A percentile compares a stretch with the other conserved stretches of the same genome.
Evolutionary conservation across 306 rosid species (phyloP).

Genomic region (Astragalus membranaceus): DNA sequence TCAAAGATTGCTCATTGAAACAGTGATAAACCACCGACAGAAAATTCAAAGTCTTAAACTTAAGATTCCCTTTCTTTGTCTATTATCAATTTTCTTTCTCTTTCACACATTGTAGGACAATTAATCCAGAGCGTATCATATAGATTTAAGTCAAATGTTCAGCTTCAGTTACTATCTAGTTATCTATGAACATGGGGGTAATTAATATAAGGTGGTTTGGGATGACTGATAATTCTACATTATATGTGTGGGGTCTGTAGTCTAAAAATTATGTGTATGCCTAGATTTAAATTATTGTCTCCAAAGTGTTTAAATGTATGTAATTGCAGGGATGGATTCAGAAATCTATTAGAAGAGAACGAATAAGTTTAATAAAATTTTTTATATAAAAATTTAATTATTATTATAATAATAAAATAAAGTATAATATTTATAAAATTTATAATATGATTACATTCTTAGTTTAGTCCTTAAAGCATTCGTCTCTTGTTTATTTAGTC

Average conservation of each 20-base stretch:
- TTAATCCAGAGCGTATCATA: neutral
- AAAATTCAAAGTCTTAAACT: conserved; percentile 12
- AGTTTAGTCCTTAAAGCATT: no score
- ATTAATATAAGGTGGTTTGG: neutral
- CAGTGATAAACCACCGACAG: conserved; percentile 25
- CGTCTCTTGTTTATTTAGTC: no score
- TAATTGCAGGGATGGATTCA: no score
- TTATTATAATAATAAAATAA: no score
- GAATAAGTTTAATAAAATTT: no score
- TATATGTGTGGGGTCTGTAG: no score
- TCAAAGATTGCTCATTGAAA: conserved; percentile 29
- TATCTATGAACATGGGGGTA: neutral
- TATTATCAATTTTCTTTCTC: conserved; percentile 18
- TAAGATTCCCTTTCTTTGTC: conserved; percentile 9
- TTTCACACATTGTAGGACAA: conserved; percentile 11
- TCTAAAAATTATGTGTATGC: no score
- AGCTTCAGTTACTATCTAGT: neutral
- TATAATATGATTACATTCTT: no score
- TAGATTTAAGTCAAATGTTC: conserved; percentile 19
- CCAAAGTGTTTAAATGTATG: no score
- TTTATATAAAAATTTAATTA: no score
- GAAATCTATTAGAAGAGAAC: neutral
- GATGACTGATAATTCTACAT: conserved; percentile 2
- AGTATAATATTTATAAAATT: no score
- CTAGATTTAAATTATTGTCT: no score